These are phyloP conservation scores for Hypocrella siamensis DNA, from an alignment of 2,329 filamentous ascomycete genomes.

Conservation along the genomic window DNA sequence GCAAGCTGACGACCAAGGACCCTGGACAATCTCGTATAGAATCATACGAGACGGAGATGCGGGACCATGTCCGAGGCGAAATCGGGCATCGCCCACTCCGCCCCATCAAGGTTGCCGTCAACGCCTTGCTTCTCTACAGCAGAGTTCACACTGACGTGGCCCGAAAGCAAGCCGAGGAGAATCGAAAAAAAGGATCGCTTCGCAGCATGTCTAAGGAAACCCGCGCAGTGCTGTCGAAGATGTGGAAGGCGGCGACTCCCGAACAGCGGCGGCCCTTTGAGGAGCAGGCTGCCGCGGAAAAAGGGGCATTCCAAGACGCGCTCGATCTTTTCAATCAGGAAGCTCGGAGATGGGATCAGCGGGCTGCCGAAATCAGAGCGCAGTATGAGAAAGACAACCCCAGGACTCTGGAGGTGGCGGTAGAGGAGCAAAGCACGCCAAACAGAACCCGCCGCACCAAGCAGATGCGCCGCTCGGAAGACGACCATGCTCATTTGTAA, in stretches of 20 bases:
- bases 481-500: no score
- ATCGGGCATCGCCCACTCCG: conserved; percentile 63
- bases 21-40: conserved; percentile 36
- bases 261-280: conserved; percentile 66
- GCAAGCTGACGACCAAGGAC: conserved; percentile 34
- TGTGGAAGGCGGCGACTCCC: conserved; percentile 68
- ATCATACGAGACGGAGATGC: conserved; percentile 38
- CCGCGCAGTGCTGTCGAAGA: conserved; percentile 68
- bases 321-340: conserved; percentile 43
- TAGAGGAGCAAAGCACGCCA: conserved; percentile 7
- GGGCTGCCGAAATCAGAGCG: conserved; percentile 37
- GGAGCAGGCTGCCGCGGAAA: conserved; percentile 56
- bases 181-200: conserved; percentile 44
- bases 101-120: conserved; percentile 59
- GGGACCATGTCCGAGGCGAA: conserved; percentile 31
- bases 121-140: conserved; percentile 81
- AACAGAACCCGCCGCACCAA: conserved; percentile 20
- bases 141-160: conserved; percentile 57
- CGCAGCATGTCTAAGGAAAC: conserved; percentile 65
- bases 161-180: conserved; percentile 44
- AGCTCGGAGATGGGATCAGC: conserved; percentile 57
- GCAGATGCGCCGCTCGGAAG: conserved; percentile 22
- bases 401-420: conserved; percentile 9
- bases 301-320: conserved; percentile 43
- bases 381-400: conserved; percentile 39